Base-by-base conservation (phyloP, 768 basidiomycete genomes). In the Rhizopogon rudus region DNA sequence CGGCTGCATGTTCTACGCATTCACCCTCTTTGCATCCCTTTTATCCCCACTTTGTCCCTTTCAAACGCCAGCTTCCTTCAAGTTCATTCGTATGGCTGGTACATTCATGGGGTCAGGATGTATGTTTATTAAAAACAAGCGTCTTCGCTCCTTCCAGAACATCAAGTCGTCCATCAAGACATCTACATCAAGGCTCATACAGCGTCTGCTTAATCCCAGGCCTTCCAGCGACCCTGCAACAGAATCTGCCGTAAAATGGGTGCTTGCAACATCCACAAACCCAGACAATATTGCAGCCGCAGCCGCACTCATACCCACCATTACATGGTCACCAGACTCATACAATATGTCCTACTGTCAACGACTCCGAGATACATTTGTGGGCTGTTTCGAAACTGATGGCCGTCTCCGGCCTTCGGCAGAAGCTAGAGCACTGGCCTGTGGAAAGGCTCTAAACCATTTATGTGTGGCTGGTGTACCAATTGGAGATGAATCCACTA, bases 31-130 rank as follows among this genome's bases (percentile, higher is more conserved):
- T 20, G 42, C 52, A 29, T 58, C 58, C 10, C 40, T 53, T 25
- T 29, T 54, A 40, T 59, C 37, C 20, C 33, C 53, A 16, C 12
- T 25, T n/a, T 59, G 58, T 46, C 58, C 58, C 42, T 59, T 60
- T 58, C 58, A 58, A 53, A 59, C 58, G 1, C 58, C 58, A 12
- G 16, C 45, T 22, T 48, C 58, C 20, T 33, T 41, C 6, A 16
- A 25, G 22, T 25, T 44, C 35, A 10, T 22, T 59, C 39, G 51
- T 13, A 35, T 59, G 58, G n/a, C 52, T 31, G 41, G 51, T 28
- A 42, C 41, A 48, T 44, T 45, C 16, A 33, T 43, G 44, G n/a
- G 25, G 39, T 39, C 40, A 51, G 17, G 10, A 10, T 20, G 37
- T 13, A 25, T 39, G 41, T 43, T 51, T 7, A 16, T 51, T 6